These are phyloP conservation scores for Candida ficus DNA, from an alignment of 805 yeast genomes.

Conservation along the genomic window DNA sequence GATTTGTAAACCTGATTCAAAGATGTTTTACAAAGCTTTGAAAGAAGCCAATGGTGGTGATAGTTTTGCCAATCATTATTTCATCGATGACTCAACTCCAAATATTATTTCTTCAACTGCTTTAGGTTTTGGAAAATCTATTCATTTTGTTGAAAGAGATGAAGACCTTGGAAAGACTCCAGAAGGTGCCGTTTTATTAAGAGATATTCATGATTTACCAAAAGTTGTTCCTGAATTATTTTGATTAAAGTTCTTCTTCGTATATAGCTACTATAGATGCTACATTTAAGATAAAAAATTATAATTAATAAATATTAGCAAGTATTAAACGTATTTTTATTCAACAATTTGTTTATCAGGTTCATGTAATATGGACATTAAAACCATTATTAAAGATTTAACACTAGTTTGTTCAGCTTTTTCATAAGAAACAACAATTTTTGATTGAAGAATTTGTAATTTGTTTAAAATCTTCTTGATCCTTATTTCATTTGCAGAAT, in stretches of 20 bases:
- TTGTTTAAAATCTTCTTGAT: not conserved
- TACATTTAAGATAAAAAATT: too few relatives aligned
- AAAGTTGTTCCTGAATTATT: slow-evolving; percentile 22
- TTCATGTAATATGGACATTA: not conserved
- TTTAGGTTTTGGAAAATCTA: slow-evolving; percentile 66
- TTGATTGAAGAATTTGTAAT: slow-evolving; percentile 3
- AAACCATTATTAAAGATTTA: slow-evolving; percentile 8
- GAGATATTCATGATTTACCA: slow-evolving; percentile 50
- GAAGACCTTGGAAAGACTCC: slow-evolving; percentile 38
- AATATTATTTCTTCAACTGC: slow-evolving; percentile 71
- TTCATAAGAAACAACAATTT: slow-evolving; percentile 5
- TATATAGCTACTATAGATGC: too few relatives aligned
- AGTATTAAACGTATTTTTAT: too few relatives aligned
- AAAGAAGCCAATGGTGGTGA: slow-evolving; percentile 43
- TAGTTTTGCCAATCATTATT: slow-evolving; percentile 49
- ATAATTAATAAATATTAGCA: too few relatives aligned
- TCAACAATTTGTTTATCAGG: too few relatives aligned
- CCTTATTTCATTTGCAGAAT: too few relatives aligned
- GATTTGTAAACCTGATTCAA: slow-evolving; percentile 84
- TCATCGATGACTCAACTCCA: slow-evolving; percentile 81
- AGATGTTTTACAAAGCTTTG: slow-evolving; percentile 62
- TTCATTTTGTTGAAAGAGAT: slow-evolving; percentile 72
- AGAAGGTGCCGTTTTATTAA: slow-evolving; percentile 46
- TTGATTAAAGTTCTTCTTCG: too few relatives aligned
- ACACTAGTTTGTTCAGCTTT: slow-evolving; percentile 7